A percentile compares a stretch with the other conserved stretches of the same genome.
Conservation (phyloP, 176 grass and related monocot species). For the Musa beccarii region DNA sequence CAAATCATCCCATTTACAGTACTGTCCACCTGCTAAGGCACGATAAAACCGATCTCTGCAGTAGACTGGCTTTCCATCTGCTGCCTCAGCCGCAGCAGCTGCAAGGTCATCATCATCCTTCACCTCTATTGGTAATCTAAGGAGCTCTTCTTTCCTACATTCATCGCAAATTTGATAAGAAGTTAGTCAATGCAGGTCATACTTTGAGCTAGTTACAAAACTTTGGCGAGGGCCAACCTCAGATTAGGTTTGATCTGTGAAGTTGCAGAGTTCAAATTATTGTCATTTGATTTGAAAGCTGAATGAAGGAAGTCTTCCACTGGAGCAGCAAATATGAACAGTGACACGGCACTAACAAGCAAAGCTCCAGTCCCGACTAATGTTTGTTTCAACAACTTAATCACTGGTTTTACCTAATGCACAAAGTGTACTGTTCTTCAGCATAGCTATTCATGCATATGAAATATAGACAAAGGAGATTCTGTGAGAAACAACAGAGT, state of each 20-base stretch:
- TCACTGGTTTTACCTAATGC: constrained; percentile 81
- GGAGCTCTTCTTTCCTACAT: constrained; percentile 62
- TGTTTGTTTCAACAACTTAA: constrained; percentile 88
- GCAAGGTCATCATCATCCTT: constrained; percentile 78
- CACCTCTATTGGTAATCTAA: constrained; percentile 72
- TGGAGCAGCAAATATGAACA: constrained; percentile 58
- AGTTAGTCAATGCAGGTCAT: not conserved
- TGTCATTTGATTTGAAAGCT: constrained; percentile 26
- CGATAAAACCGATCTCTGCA: constrained; percentile 89
- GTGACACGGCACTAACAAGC: constrained; percentile 57
- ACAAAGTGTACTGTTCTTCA: not conserved
- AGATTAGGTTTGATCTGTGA: constrained; percentile 48
- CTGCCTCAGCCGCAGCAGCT: constrained; percentile 60
- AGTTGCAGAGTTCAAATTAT: constrained; percentile 21
- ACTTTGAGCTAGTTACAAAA: not conserved
- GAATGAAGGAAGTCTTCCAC: constrained; percentile 62
- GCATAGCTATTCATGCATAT: not conserved
- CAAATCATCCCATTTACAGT: constrained; percentile 92
- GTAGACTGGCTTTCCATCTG: constrained; percentile 85
- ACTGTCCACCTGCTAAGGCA: constrained; percentile 80
- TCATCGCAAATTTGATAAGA: not conserved
- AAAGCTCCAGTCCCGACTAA: constrained; percentile 76
- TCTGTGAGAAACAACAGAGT: too few species aligned
- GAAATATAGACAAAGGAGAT: too few species aligned
- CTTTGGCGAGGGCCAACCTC: constrained; percentile 24